These are phyloP conservation scores for Gamarada debralockiae DNA, from an alignment of 495 filamentous ascomycete genomes.

Conservation along the genomic window DNA sequence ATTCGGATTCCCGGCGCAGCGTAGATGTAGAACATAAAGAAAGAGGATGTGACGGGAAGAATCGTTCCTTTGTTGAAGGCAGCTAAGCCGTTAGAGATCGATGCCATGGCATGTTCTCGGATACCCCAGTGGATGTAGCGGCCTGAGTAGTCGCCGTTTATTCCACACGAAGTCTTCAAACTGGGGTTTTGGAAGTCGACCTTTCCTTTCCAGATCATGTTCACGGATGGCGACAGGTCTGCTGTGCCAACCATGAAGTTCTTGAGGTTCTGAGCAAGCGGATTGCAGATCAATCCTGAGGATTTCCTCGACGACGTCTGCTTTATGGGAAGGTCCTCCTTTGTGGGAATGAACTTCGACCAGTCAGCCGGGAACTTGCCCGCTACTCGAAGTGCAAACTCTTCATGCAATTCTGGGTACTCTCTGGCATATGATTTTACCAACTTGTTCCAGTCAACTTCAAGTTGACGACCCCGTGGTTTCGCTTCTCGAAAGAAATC, in stretches of 20 bases:
- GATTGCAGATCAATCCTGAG: constrained; percentile 46
- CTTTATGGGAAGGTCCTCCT: constrained; percentile 24
- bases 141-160: constrained; percentile 29
- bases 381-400: constrained; percentile 16
- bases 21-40: constrained; percentile 62
- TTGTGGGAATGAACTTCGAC: background rate
- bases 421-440: constrained; percentile 35
- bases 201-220: constrained; percentile 53
- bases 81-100: constrained; percentile 51
- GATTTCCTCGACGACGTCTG: constrained; percentile 45
- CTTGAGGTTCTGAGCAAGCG: constrained; percentile 39
- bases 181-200: constrained; percentile 43
- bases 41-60: constrained; percentile 47
- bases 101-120: constrained; percentile 51
- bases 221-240: constrained; percentile 48
- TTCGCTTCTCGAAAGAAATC: constrained; percentile 44
- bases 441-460: constrained; percentile 42
- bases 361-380: constrained; percentile 5
- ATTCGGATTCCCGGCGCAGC: constrained; percentile 57
- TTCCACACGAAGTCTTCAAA: constrained; percentile 2
- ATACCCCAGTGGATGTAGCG: constrained; percentile 52
- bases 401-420: constrained; percentile 41
- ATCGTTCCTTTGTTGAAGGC: constrained; percentile 47
- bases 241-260: constrained; percentile 57
- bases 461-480: constrained; percentile 35